Evolutionary conservation across 2,329 filamentous ascomycete species (phyloP), one percentile per base, ranked within the genome.

Genomic region (Teratosphaeriaceae sp.): DNA sequence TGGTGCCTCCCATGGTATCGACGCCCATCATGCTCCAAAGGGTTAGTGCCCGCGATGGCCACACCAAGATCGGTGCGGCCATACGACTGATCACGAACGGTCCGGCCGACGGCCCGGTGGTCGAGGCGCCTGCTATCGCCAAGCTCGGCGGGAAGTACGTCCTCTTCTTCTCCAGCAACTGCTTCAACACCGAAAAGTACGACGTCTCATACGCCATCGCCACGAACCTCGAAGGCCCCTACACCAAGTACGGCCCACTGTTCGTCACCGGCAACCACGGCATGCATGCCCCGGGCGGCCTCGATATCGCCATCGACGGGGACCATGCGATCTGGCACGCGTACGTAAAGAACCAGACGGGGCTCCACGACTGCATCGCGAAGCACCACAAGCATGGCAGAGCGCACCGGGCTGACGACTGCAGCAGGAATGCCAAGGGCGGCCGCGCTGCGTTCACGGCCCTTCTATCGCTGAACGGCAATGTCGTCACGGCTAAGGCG

Each of bases 241-340:
- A 58, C 37, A 45, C 19, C 3, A 49, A 53, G 30, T 35, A 41
- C 2, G 58, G 58, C 3, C 42, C 44, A 7, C 40, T 62, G 1
- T 56, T 60, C 29, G 37, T 45, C 15, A 60, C 55, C 3, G 57
- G 57, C 0, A 50, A 35, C 1, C 29, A 50, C 26, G 57, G 53
- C 1, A 48, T 63, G 47, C 30, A 13, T 11, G 55, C 57, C 15
- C 57, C 59, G 1, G 60, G 59, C 13, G 57, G 58, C 2, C 38
- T 60, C 21, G 57, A 61, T 46, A 42, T 62, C 16, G 56, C 54
- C 6, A 49, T 56, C 19, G 57, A 62, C 48, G 60, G 59, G 0
- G 42, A 57, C 22, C 51, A 56, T 33, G 52, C 56, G 1, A 47
- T 63, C n/a, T 63, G 57, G 47, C 60, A 62, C 49, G 60, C 55